phyloP scores from a whole-genome alignment of 2,329 filamentous ascomycete genomes.

The Alternaria dauci region DNA sequence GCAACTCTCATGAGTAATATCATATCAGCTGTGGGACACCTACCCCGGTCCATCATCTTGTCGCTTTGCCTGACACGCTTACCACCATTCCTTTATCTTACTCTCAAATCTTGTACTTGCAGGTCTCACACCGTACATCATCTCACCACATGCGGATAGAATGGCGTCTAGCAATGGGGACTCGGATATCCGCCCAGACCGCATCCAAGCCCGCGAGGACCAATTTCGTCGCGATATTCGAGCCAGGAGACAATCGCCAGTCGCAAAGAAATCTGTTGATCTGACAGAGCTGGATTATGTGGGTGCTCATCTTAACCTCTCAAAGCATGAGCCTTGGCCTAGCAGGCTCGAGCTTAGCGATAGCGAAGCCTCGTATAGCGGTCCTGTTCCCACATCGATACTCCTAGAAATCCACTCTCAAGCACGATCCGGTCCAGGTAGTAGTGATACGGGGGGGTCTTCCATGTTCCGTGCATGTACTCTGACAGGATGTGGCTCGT shows the following conservation, averaged over 20 bases:
- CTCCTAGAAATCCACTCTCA: not conserved
- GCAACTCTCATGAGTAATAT: not conserved
- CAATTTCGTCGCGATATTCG: not conserved
- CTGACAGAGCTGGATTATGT: not conserved
- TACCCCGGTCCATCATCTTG: not conserved
- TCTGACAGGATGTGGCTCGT: not conserved
- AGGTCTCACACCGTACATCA: not conserved
- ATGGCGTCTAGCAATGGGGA: not conserved
- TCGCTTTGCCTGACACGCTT: not conserved
- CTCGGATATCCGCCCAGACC: conserved; percentile 1
- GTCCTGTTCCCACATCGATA: not conserved
- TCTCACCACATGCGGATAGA: not conserved
- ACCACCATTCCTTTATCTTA: not conserved
- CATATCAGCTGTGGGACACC: not conserved
- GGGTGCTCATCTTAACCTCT: not conserved
- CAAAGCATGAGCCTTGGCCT: not conserved
- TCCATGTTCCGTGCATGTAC: not conserved
- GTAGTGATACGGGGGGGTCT: not conserved
- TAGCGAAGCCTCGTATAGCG: not conserved
- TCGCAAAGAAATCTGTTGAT: not conserved
- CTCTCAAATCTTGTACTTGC: not conserved
- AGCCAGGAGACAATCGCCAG: not conserved
- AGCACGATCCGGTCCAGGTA: rapidly evolving
- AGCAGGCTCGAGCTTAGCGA: not conserved
- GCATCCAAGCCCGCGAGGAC: conserved; percentile 2